Percentiles rank a stretch among this genome's conserved stretches.
Evolutionary conservation across 2,329 filamentous ascomycete species (phyloP).

Genomic region (Ophiostoma populinum): DNA sequence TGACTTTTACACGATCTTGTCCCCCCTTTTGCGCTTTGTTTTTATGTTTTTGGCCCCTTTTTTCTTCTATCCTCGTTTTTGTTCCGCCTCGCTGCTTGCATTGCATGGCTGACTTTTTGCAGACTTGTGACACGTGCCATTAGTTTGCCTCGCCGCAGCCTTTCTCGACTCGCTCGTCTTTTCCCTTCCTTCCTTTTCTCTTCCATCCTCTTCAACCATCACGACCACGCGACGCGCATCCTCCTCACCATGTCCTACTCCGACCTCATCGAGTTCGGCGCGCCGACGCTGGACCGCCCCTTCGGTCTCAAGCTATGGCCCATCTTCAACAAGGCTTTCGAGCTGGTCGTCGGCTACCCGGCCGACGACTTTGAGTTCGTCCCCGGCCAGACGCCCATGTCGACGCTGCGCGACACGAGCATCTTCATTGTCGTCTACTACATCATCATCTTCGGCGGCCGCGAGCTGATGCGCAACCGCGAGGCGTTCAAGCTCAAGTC

Average conservation of each 20-base stretch:
- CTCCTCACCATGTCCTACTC: conserved; percentile 9
- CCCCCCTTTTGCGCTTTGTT: neutral
- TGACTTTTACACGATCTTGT: too few species aligned
- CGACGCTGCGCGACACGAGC: conserved; percentile 67
- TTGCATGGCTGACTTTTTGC: conserved; percentile 1
- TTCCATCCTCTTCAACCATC: neutral
- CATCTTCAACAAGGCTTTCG: conserved; percentile 78
- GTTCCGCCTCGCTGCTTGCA: neutral
- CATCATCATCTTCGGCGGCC: conserved; percentile 77
- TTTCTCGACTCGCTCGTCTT: neutral
- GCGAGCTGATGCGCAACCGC: conserved; percentile 79
- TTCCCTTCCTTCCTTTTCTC: neutral
- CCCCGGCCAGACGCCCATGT: conserved; percentile 70
- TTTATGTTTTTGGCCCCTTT: neutral
- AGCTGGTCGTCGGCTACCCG: conserved; percentile 60
- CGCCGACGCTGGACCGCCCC: conserved; percentile 74
- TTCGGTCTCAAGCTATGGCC: conserved; percentile 90
- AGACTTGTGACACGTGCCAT: conserved; percentile 6
- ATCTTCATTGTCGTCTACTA: conserved; percentile 82
- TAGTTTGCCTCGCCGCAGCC: conserved; percentile 2
- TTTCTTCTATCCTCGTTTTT: neutral
- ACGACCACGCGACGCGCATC: neutral
- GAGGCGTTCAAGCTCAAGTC: conserved; percentile 73
- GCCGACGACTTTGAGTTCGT: conserved; percentile 75
- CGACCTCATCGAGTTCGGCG: conserved; percentile 27